Conservation (phyloP, 345 rosid genomes). For the Hibiscus mutabilis region DNA sequence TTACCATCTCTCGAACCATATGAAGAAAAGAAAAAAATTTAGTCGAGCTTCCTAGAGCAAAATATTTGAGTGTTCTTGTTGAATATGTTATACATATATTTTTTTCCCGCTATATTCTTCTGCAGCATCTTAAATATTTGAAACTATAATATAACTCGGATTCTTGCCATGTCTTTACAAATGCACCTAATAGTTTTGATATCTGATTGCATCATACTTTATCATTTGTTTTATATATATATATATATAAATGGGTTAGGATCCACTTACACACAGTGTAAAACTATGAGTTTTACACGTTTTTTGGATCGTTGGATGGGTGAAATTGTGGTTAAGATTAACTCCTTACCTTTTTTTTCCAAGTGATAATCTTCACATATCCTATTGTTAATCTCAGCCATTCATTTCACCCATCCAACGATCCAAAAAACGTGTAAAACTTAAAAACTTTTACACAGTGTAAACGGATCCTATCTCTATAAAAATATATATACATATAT, state of each 20-base stretch:
- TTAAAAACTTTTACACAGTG: too few relatives aligned
- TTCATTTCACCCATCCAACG: too few relatives aligned
- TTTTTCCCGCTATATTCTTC: background rate
- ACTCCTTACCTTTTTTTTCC: too few relatives aligned
- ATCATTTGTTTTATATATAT: background rate
- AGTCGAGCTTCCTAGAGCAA: constrained; percentile 14
- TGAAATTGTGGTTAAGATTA: too few relatives aligned
- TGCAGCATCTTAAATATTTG: background rate
- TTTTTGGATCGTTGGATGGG: too few relatives aligned
- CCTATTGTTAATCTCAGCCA: too few relatives aligned
- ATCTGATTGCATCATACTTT: background rate
- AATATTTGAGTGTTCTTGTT: constrained; percentile 9
- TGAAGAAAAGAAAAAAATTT: background rate
- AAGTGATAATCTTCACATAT: too few relatives aligned
- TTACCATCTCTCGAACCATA: background rate
- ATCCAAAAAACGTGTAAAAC: too few relatives aligned
- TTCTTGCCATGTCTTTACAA: constrained; percentile 4
- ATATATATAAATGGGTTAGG: too few relatives aligned
- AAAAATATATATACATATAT: background rate
- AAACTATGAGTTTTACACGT: too few relatives aligned
- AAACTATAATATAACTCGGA: background rate
- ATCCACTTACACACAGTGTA: too few relatives aligned
- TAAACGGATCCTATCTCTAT: too few relatives aligned
- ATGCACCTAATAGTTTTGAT: constrained; percentile 2
- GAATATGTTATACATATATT: background rate